Evolutionary conservation across 2,329 filamentous ascomycete species (phyloP), one percentile per base, ranked within the genome.

Genomic region (Cordyceps militaris): DNA sequence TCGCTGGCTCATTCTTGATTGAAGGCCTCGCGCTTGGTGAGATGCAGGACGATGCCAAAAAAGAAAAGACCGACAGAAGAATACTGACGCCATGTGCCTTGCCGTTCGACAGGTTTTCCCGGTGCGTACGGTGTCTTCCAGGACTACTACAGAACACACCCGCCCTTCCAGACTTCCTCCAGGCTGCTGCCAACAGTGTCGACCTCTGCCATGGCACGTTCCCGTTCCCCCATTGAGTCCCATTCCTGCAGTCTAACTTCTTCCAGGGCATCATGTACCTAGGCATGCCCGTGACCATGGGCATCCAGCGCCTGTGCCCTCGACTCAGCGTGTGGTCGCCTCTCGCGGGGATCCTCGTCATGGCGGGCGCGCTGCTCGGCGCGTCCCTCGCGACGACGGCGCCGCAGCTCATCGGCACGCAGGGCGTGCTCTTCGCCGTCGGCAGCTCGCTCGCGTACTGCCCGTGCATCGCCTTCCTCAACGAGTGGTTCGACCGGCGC

Each of bases 121-220:
- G 82, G 83, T 58, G 77, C 82, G 1, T 88, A 82, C 64, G 85
- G 85, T 47, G 77, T 88, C 34, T 87, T 88, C 65, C 83, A 87
- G 65, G 76, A 82, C 49, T 84, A 85, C 67, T 88, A 88, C 66
- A 77, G 73, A 38, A 77, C 73, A 1, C 75, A 83, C 50, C 74
- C 75, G 14, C 79, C 81, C 3, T 87, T 87, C 58, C 68, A 70
- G 3, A 73, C 74, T 8, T 71, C 74, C 1, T 70, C 74, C 44
- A 73, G 74, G 48, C 79, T 87, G 48, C 79, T 87, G 40, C 76
- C 83, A 11, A 73, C 81, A 9, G 80, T 88, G 52, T 85, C 83
- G 0, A 86, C 83, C 2, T 79, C 76, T 55, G 74, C 81, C 2
- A 79, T 77, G 79, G 78, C 73, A 66, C 61, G 58, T 21, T 6